These are phyloP conservation scores for Amoebophrya sp. DNA, from an alignment of 169 alveolate species.

Conservation along the genomic window DNA sequence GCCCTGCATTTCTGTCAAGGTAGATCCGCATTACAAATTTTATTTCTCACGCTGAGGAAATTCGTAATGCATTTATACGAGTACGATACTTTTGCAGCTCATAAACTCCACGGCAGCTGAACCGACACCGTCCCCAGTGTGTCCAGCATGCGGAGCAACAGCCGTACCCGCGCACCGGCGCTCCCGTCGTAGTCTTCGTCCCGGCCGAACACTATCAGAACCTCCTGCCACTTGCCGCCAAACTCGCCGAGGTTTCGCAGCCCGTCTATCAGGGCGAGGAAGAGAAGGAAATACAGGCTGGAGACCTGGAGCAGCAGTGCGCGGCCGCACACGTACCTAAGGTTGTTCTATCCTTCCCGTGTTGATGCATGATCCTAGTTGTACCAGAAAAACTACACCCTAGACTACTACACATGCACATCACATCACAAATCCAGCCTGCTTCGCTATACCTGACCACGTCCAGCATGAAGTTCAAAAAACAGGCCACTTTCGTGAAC, in stretches of 20 bases:
- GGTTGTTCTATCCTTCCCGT: no score
- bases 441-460: not conserved
- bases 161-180: not conserved
- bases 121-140: not conserved
- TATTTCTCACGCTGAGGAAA: no score
- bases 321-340: no score
- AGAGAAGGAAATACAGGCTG: not conserved
- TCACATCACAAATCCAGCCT: no score
- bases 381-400: no score
- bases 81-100: no score
- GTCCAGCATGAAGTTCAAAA: not conserved
- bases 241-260: not conserved
- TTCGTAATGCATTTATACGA: no score
- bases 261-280: not conserved
- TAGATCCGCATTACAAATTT: no score
- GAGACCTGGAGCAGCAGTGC: not conserved
- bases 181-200: not conserved
- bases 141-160: not conserved
- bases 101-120: not conserved
- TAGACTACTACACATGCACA: no score
- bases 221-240: slow-evolving; percentile 6
- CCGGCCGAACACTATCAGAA: not conserved
- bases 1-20: no score
- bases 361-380: no score
- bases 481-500: not conserved